Conservation (phyloP, 1,284 basidiomycete genomes). For the Taiwanofungus camphoratus region DNA sequence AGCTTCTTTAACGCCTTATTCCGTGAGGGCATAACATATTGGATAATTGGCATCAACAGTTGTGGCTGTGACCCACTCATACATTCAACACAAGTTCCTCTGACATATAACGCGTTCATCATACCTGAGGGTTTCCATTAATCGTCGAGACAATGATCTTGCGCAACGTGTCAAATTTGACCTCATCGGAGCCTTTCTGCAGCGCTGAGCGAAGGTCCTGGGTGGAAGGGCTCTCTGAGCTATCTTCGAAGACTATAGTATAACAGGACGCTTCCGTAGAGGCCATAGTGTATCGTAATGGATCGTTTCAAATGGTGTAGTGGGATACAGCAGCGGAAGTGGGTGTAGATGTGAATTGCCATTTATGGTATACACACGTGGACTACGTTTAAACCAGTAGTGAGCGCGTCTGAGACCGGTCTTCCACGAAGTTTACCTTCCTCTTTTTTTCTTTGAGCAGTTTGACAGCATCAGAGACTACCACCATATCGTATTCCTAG, state of each 20-base stretch:
- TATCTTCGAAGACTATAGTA: slow-evolving; percentile 80
- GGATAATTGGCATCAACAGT: slow-evolving; percentile 97
- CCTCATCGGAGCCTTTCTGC: slow-evolving; percentile 96
- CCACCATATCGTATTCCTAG: no score
- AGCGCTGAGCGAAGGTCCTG: slow-evolving; percentile 83
- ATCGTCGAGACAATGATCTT: slow-evolving; percentile 94
- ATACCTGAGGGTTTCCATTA: slow-evolving; percentile 85
- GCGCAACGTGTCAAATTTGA: slow-evolving; percentile 95
- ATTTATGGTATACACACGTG: no score
- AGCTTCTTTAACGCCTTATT: slow-evolving; percentile 99
- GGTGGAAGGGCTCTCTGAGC: slow-evolving; percentile 70
- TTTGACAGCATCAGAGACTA: no score
- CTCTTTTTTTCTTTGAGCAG: no score
- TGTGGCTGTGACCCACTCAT: slow-evolving; percentile 51
- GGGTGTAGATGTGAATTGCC: no score
- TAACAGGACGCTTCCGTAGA: slow-evolving; percentile 66
- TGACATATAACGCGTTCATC: slow-evolving; percentile 10
- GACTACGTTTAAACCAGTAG: no score
- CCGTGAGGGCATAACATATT: slow-evolving; percentile 92
- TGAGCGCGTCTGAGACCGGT: no score
- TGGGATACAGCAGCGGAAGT: neutral
- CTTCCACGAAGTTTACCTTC: no score
- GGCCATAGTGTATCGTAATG: slow-evolving; percentile 19
- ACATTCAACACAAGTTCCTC: neutral
- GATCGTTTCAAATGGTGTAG: neutral